phyloP scores from a whole-genome alignment of 495 filamentous ascomycete genomes.

The Aspergillus mulundensis region DNA sequence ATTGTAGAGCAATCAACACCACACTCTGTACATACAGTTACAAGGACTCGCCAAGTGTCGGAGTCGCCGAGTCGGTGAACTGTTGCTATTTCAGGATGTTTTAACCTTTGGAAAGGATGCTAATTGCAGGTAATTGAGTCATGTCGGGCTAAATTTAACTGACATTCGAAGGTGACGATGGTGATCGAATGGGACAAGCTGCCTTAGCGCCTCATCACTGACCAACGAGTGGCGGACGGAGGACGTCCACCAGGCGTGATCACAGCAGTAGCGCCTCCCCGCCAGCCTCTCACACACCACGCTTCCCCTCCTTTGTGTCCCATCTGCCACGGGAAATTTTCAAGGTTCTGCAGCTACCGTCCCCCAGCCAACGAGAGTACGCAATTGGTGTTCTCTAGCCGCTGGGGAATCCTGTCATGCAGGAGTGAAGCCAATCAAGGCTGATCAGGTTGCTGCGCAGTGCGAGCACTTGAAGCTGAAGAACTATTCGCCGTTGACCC shows the following conservation, averaged over 20 bases:
- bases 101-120: neutral
- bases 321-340: neutral
- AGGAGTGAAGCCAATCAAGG: constrained; percentile 7
- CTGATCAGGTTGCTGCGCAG: neutral
- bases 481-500: constrained; percentile 11
- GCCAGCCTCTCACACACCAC: constrained; percentile 5
- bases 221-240: constrained; percentile 1
- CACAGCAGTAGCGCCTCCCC: constrained; percentile 15
- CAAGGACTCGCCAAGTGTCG: neutral
- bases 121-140: neutral
- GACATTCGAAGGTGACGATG: neutral
- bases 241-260: neutral
- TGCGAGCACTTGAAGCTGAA: neutral
- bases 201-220: constrained; percentile 13
- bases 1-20: constrained; percentile 1
- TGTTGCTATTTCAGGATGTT: constrained; percentile 8
- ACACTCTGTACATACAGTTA: neutral
- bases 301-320: constrained; percentile 7
- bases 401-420: constrained; percentile 5
- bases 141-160: constrained; percentile 1
- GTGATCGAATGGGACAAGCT: constrained; percentile 9
- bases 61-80: neutral
- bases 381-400: constrained; percentile 2
- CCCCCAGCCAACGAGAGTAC: constrained; percentile 2
- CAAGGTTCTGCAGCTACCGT: neutral